Evolutionary conservation across 2,329 filamentous ascomycete species (phyloP), one percentile per base, ranked within the genome.

Genomic region (Beauveria australis): DNA sequence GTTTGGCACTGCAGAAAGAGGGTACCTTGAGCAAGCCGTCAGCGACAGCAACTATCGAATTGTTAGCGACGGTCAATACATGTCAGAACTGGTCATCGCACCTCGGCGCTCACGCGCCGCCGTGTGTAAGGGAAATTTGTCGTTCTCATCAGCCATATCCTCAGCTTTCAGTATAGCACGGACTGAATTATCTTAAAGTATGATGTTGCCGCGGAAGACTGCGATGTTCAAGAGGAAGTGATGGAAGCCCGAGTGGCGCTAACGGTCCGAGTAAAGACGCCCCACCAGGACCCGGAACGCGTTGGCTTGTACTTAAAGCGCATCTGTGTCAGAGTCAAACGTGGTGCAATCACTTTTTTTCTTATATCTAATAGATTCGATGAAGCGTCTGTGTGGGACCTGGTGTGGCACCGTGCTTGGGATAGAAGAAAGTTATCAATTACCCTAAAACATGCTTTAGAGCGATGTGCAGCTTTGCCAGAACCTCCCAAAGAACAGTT

Each of bases 21-120:
- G 44, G 30, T 49, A 69, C 68, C 64, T 71, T 76, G 55, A 75
- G 65, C 18, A 73, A 54, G 9, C 89, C 89, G 75, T 96, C 91
- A 41, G 89, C 89, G 28, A 85, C 75, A 61, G 81, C 76, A 33
- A 82, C 91, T 95, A 67, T 51, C 53, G 33, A 33, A 16, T 16
- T 58, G 60, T 57, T 26, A 57, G 48, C 41, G 33, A 10, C 12
- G n/a, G 22, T 24, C n/a, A 28, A 16, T 3, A 12, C 16, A 12
- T 28, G 55, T 53, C 63, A 56, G 19, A 5, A 47, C 6, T 19
- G 9, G 18, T 5, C 14, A 58, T 67, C 81, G 71, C 81, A 96
- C 92, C 81, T 78, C 85, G 89, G 47, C 92, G 92, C 73, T 96
- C 91, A 61, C 92, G 84, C 63, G 89, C 88, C 47, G 93, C 93